Conservation (phyloP, 176 grass and related monocot species). For the Ananas comosus region DNA sequence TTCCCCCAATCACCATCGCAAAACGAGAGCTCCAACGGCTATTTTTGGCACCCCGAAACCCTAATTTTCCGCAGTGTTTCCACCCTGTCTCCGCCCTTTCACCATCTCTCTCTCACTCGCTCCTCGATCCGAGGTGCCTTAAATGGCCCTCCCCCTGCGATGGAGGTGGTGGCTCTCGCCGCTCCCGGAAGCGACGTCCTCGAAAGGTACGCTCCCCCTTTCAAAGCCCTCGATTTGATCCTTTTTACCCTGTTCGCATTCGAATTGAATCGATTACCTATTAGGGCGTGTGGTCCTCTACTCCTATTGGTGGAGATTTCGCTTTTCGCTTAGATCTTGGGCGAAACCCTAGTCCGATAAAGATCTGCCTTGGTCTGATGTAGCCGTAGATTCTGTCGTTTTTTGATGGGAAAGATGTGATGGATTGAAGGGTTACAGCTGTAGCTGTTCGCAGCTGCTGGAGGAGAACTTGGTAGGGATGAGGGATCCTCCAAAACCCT, state of each 20-base stretch:
- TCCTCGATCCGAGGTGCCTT: not conserved
- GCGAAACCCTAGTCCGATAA: constrained; percentile 7
- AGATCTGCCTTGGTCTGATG: not conserved
- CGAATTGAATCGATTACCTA: not conserved
- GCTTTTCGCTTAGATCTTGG: too few species aligned
- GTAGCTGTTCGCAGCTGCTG: constrained; percentile 17
- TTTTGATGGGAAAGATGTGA: not conserved
- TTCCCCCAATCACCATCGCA: too few species aligned
- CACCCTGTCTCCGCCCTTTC: not conserved
- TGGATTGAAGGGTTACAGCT: constrained; percentile 7
- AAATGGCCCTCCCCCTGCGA: not conserved
- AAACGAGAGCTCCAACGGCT: too few species aligned
- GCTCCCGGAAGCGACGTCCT: not conserved
- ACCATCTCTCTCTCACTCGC: not conserved
- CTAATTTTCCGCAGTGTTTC: not conserved
- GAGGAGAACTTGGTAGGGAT: not conserved
- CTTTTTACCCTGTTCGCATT: not conserved
- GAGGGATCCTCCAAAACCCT: too few species aligned
- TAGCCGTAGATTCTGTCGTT: not conserved
- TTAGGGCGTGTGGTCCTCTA: not conserved
- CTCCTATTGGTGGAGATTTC: not conserved
- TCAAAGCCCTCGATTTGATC: not conserved
- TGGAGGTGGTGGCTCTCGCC: not conserved
- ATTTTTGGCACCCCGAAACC: not conserved
- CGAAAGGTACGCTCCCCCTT: not conserved